Base-by-base conservation (phyloP, 1,139 yeast species). In the Kurtzmaniella quercitrusa region DNA sequence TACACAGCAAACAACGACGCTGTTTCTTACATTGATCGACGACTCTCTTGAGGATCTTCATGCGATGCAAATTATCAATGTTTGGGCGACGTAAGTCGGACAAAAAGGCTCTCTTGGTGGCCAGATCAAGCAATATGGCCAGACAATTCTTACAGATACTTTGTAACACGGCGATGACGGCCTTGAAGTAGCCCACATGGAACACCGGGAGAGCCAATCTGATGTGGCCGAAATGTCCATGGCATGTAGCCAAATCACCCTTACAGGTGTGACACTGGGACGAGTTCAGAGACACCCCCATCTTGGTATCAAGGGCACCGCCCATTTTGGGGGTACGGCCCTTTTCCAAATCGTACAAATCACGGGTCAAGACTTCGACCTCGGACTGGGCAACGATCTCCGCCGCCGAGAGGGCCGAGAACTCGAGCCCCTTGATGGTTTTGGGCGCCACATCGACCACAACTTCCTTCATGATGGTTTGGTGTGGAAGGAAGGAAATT, bases 141-240 rank as follows among this genome's bases (percentile, higher is more conserved):
- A 95, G 86, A 67, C 99, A 94, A 52, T 78, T 82, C 63, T 94
- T 94, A 73, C 99, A 94, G 50, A 94, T 84, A 47, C 88, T 81
- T 63, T 94, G 98, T 45, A 94, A 69, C 42, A 94, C 91, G 57
- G 83, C 85, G 51, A 94, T 87, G 34, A 89, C 87, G 36, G 94
- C 84, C 62, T 91, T 93, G 75, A 94, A 93, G 62, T 90, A 94
- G 5, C 99, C 99, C 39, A 93, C 95, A 60, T 94, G 98, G 68
- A 93, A 94, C 15, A 91, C 98, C 2, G 99, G 99, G 41, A 94
- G 71, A 0, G 98, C 96, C 44, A 94, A 74, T 53, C 89, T 80
- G 51, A 94, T 81, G 59, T 94, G 96, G 38, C 99, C 99, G 62
- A 94, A 94, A 67, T 94, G 99, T 44, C 99, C 99, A 65, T 93